Evolutionary conservation across 352 stramenopile species (phyloP).

Genomic region (Peronospora destructor): DNA sequence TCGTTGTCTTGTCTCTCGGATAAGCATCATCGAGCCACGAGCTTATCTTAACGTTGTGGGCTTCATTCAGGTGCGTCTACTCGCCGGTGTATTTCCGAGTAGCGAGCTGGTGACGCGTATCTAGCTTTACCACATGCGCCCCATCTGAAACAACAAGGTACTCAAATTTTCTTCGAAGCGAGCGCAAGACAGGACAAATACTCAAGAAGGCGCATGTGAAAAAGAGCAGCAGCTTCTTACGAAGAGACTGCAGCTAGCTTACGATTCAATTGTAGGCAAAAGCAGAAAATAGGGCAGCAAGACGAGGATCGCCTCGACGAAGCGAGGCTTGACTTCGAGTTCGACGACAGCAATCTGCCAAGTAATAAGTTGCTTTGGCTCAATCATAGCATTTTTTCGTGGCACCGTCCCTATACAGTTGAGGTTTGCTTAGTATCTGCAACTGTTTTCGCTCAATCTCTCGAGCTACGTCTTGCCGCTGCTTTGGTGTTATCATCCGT

Average conservation of each 20-base stretch:
- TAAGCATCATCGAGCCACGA: conserved; percentile 22
- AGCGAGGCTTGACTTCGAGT: conserved; percentile 40
- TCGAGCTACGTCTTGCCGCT: conserved; percentile 30
- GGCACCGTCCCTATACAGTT: conserved; percentile 17
- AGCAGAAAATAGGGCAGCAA: conserved; percentile 7
- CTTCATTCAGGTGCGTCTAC: conserved; percentile 57
- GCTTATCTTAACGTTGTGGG: conserved; percentile 79
- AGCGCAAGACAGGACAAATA: conserved; percentile 25
- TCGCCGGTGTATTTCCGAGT: conserved; percentile 71
- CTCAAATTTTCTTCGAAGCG: conserved; percentile 77
- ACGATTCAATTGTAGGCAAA: not conserved
- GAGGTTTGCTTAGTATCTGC: conserved; percentile 30
- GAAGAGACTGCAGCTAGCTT: conserved; percentile 12
- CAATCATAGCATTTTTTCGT: conserved; percentile 7
- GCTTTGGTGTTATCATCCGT: conserved; percentile 35
- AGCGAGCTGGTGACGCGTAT: conserved; percentile 58
- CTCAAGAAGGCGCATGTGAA: conserved; percentile 1
- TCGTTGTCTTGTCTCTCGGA: conserved; percentile 57
- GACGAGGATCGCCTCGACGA: conserved; percentile 21
- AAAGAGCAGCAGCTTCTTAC: conserved; percentile 13
- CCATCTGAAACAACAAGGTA: conserved; percentile 69
- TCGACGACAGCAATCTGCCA: conserved; percentile 60
- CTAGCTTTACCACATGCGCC: conserved; percentile 71
- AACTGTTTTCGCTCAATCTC: conserved; percentile 35
- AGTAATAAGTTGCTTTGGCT: conserved; percentile 6